Conservation (phyloP, 805 yeast genomes). For the Blastobotrys attinorum region DNA sequence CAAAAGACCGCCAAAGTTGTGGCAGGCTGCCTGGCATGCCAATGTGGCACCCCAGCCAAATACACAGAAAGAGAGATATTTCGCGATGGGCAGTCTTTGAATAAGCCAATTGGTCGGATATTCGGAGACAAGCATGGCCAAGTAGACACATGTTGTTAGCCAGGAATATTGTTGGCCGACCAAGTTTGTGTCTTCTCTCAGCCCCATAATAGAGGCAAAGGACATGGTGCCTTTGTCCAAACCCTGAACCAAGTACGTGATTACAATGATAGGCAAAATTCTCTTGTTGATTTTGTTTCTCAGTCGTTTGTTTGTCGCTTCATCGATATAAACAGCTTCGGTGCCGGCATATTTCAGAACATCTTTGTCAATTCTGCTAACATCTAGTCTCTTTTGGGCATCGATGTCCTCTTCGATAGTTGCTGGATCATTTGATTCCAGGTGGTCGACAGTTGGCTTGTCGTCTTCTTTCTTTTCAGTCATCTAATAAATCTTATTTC, state of each 20-base stretch:
- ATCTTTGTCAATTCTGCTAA: slow-evolving; percentile 3
- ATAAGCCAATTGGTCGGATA: slow-evolving; percentile 37
- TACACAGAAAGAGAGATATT: slow-evolving; percentile 11
- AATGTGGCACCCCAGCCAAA: slow-evolving; percentile 14
- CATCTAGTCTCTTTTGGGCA: not conserved
- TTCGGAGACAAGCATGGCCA: slow-evolving; percentile 40
- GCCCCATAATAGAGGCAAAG: slow-evolving; percentile 44
- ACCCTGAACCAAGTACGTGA: slow-evolving; percentile 14
- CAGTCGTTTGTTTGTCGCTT: slow-evolving; percentile 22
- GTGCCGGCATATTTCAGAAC: slow-evolving; percentile 6
- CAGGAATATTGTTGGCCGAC: slow-evolving; percentile 34
- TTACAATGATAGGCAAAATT: slow-evolving; percentile 12
- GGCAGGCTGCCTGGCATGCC: slow-evolving; percentile 27
- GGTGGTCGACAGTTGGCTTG: too few relatives aligned
- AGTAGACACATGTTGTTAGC: slow-evolving; percentile 34
- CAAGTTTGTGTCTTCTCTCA: slow-evolving; percentile 34
- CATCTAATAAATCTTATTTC: too few relatives aligned
- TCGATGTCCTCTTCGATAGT: not conserved
- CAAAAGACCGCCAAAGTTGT: slow-evolving; percentile 38
- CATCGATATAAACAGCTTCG: slow-evolving; percentile 23
- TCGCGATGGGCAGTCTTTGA: slow-evolving; percentile 15
- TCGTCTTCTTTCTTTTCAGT: too few relatives aligned
- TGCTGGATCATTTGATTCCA: not conserved
- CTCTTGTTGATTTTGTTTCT: slow-evolving; percentile 18
- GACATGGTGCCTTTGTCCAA: slow-evolving; percentile 44